A percentile compares a stretch with the other conserved stretches of the same genome.
phyloP scores from a whole-genome alignment of 129 eudicot genomes.

The Tagetes erecta region DNA sequence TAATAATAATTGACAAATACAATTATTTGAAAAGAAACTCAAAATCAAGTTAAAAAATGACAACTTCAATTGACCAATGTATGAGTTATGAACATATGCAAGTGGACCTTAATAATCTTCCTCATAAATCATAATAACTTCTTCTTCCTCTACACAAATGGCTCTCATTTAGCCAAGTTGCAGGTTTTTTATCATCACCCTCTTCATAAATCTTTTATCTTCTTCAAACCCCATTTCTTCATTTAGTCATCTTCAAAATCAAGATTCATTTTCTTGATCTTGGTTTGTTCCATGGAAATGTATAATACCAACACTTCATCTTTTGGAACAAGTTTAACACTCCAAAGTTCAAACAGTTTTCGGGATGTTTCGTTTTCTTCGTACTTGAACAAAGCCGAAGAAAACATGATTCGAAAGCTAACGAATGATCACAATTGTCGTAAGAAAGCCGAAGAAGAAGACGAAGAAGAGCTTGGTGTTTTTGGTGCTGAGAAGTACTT shows the following conservation, averaged over 20 bases:
- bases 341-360: constrained; percentile 33
- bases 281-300: constrained; percentile 29
- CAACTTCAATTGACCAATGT: constrained; percentile 17
- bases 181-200: constrained; percentile 27
- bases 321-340: constrained; percentile 37
- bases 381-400: constrained; percentile 56
- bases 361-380: constrained; percentile 71
- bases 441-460: constrained; percentile 28
- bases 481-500: constrained; percentile 90
- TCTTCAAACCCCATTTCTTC: constrained; percentile 14
- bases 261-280: neutral
- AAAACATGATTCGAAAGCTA: constrained; percentile 35
- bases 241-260: neutral
- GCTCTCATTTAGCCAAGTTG: constrained; percentile 39
- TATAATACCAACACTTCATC: constrained; percentile 33
- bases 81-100: constrained; percentile 36
- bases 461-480: constrained; percentile 67
- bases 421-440: constrained; percentile 21
- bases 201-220: constrained; percentile 8
- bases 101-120: constrained; percentile 40
- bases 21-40: constrained; percentile 3
- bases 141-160: constrained; percentile 32
- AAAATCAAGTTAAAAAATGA: constrained; percentile 25
- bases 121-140: constrained; percentile 17
- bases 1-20: neutral